These are phyloP conservation scores for Salix udensis DNA, from an alignment of 345 rosid species.

Conservation along the genomic window DNA sequence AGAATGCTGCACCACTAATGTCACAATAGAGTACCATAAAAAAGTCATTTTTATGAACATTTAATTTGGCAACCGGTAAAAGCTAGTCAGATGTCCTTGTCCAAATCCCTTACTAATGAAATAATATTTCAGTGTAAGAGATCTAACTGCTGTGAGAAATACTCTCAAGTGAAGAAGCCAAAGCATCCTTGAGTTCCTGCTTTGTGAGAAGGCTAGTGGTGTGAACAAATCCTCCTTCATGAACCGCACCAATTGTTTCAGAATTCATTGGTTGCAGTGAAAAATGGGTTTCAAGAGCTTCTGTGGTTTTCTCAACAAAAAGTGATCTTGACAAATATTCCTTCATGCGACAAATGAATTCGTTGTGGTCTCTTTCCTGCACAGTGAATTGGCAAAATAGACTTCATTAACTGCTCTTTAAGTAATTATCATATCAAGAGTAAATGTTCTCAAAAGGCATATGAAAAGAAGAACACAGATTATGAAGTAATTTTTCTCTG, in stretches of 20 bases:
- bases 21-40: neutral
- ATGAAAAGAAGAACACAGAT: too few species aligned
- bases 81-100: neutral
- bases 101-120: neutral
- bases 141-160: neutral
- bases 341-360: slow-evolving; percentile 63
- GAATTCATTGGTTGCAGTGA: slow-evolving; percentile 22
- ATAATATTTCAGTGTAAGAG: neutral
- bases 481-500: too few species aligned
- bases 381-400: neutral
- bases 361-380: slow-evolving; percentile 67
- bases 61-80: neutral
- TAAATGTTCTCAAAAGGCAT: too few species aligned
- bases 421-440: too few species aligned
- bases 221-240: slow-evolving; percentile 24
- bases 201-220: slow-evolving; percentile 37
- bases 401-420: neutral
- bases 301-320: slow-evolving; percentile 53
- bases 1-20: neutral
- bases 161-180: neutral
- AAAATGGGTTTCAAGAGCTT: slow-evolving; percentile 50
- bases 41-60: neutral
- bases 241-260: slow-evolving; percentile 19
- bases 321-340: slow-evolving; percentile 55
- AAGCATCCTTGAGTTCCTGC: slow-evolving; percentile 38